Base-by-base conservation (phyloP, 2,329 filamentous ascomycete species). In the Scorias spongiosa region DNA sequence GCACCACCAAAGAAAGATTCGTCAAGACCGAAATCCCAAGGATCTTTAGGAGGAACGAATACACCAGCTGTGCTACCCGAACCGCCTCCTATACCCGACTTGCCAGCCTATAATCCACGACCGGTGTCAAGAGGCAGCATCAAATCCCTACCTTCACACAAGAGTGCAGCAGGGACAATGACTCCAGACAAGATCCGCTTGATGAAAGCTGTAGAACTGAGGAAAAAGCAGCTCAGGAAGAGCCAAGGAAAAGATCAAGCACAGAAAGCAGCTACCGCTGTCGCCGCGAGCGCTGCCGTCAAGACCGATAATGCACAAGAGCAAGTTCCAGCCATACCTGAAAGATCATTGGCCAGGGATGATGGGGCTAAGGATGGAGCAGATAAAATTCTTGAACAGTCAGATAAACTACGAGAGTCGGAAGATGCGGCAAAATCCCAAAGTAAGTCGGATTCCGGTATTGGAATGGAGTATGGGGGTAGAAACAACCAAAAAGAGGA, bases 141-240 rank as follows among this genome's bases (percentile, higher is more conserved):
- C 30, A 63, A 67, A 44, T 67, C 69, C 11, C 57, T 71, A 53
- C 63, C 69, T 38, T 59, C 66, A 18, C 55, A 59, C 45, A 59
- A 55, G 44, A 55, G 55, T 1, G 47, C 50, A 4, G 20, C 45
- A 5, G 32, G 32, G 11, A 57, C 60, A 41, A 81, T 93, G 55
- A 86, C 85, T 1, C 84, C 85, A 1, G 91, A 98, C 62, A 96
- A 93, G 66, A 78, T 84, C 48, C 75, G 91, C 44, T 69, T 98
- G 49, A 88, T 94, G 84, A 95, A 93, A 66, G 91, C 91, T 7
- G 74, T 95, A 66, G 84, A 95, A 62, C 64, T 95, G 52, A 76
- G 89, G 42, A 91, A 93, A 63, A 86, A 83, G 64, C 87, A 86
- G 61, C 78, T 80, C 57, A 50, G 57, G 47, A 55, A 58, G 49